Conservation (phyloP, 371 early-diverging fungal species). For the Mucor saturninus region DNA sequence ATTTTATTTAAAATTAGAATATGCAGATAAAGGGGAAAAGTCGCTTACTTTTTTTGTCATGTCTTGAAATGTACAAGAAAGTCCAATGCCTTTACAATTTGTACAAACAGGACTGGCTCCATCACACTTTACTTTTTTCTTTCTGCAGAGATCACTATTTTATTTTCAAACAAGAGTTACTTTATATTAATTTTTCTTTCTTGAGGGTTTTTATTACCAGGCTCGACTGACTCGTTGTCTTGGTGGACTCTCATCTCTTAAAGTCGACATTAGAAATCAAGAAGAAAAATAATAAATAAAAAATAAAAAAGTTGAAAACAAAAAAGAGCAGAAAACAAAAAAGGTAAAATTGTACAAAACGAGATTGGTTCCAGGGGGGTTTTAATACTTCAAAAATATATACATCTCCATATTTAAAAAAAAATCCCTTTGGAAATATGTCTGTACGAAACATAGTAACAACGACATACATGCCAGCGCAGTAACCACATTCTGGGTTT, state of each 20-base stretch:
- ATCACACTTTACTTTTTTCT: constrained; percentile 74
- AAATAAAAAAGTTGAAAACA: not conserved
- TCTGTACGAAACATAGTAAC: too few species aligned
- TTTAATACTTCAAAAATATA: not conserved
- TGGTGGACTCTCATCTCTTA: constrained; percentile 8
- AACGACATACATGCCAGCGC: too few species aligned
- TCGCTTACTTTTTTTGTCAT: constrained; percentile 48
- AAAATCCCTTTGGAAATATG: not conserved
- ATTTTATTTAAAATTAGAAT: not conserved
- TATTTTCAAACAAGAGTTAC: not conserved
- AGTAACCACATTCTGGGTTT: too few species aligned
- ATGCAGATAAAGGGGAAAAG: not conserved
- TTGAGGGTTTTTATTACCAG: constrained; percentile 33
- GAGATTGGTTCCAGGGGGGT: constrained; percentile 7
- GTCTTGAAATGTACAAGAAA: constrained; percentile 52
- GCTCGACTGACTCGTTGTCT: constrained; percentile 57
- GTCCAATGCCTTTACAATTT: constrained; percentile 46
- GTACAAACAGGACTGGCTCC: constrained; percentile 59
- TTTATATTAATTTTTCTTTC: not conserved
- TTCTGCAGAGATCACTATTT: constrained; percentile 60
- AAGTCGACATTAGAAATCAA: constrained; percentile 7
- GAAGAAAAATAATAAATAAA: not conserved
- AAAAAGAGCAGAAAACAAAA: constrained; percentile 1
- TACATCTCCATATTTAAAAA: not conserved
- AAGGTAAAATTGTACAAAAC: constrained; percentile 9